Evolutionary conservation across 768 basidiomycete genomes (phyloP).

Genomic region (Termitomyces sp.): DNA sequence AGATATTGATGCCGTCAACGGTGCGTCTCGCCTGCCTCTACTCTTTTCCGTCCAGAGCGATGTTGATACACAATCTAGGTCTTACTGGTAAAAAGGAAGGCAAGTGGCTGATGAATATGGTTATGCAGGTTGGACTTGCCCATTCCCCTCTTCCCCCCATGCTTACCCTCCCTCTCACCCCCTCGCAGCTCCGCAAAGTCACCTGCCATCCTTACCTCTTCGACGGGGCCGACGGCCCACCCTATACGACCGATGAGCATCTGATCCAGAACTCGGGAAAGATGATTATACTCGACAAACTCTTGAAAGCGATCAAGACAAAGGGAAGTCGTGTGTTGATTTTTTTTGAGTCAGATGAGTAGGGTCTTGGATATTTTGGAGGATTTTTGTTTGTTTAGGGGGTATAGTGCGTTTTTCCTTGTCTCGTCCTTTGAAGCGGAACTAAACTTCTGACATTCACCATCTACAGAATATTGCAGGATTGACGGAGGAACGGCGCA

Average conservation of each 20-base stretch:
- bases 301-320: slow-evolving; percentile 79
- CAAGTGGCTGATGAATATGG: slow-evolving; percentile 97
- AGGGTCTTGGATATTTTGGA: slow-evolving; percentile 97
- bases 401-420: slow-evolving; percentile 61
- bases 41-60: neutral
- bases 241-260: slow-evolving; percentile 97
- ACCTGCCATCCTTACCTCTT: slow-evolving; percentile 91
- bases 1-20: slow-evolving; percentile 98
- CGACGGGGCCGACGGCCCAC: slow-evolving; percentile 96
- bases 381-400: slow-evolving; percentile 92
- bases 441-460: neutral
- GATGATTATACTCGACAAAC: slow-evolving; percentile 96
- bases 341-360: slow-evolving; percentile 99
- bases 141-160: neutral
- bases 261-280: slow-evolving; percentile 92
- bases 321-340: slow-evolving; percentile 96
- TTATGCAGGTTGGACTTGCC: slow-evolving; percentile 77
- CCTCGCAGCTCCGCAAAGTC: slow-evolving; percentile 65
- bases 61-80: slow-evolving; percentile 34
- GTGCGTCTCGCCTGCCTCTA: slow-evolving; percentile 30
- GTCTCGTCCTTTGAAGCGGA: neutral
- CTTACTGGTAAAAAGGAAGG: slow-evolving; percentile 97
- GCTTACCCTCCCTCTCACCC: neutral
- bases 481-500: slow-evolving; percentile 96
- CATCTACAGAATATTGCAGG: slow-evolving; percentile 77